Conservation (phyloP, 2,329 filamentous ascomycete species). For the Fusarium sp. region DNA sequence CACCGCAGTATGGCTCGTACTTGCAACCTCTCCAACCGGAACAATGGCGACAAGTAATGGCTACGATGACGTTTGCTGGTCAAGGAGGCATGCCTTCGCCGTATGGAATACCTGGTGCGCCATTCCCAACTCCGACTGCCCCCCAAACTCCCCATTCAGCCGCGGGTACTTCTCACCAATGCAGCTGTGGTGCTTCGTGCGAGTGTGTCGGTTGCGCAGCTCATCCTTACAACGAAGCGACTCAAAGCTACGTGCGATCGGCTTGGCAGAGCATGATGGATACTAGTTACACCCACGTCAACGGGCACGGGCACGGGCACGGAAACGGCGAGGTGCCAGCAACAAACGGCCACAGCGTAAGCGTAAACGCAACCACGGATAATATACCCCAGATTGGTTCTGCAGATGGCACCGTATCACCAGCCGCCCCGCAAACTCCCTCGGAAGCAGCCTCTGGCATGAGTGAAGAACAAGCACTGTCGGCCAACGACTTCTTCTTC, state of each 20-base stretch:
- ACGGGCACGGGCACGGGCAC: slow-evolving; percentile 48
- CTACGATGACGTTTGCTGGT: slow-evolving; percentile 54
- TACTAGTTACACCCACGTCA: slow-evolving; percentile 41
- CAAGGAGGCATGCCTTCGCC: slow-evolving; percentile 50
- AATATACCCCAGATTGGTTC: slow-evolving; percentile 23
- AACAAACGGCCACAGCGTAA: slow-evolving; percentile 31
- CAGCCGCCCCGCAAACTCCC: slow-evolving; percentile 59
- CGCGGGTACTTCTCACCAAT: slow-evolving; percentile 58
- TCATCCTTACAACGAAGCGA: slow-evolving; percentile 76
- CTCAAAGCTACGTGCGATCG: slow-evolving; percentile 64
- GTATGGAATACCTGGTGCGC: slow-evolving; percentile 43
- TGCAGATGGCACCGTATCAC: slow-evolving; percentile 52
- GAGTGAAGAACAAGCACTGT: slow-evolving; percentile 64
- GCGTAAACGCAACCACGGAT: slow-evolving; percentile 28
- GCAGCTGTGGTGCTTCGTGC: slow-evolving; percentile 74
- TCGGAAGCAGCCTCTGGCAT: slow-evolving; percentile 60
- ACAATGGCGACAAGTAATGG: slow-evolving; percentile 64
- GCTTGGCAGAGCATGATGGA: slow-evolving; percentile 59
- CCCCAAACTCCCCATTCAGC: slow-evolving; percentile 37
- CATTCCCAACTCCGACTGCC: slow-evolving; percentile 36
- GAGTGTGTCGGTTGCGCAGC: slow-evolving; percentile 76
- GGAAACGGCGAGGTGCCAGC: slow-evolving; percentile 37
- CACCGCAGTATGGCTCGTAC: slow-evolving; percentile 66
- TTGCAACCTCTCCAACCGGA: slow-evolving; percentile 67
- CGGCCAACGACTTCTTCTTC: slow-evolving; percentile 69